phyloP scores from a whole-genome alignment of 2,329 filamentous ascomycete genomes.

The Elsinoe perseae region DNA sequence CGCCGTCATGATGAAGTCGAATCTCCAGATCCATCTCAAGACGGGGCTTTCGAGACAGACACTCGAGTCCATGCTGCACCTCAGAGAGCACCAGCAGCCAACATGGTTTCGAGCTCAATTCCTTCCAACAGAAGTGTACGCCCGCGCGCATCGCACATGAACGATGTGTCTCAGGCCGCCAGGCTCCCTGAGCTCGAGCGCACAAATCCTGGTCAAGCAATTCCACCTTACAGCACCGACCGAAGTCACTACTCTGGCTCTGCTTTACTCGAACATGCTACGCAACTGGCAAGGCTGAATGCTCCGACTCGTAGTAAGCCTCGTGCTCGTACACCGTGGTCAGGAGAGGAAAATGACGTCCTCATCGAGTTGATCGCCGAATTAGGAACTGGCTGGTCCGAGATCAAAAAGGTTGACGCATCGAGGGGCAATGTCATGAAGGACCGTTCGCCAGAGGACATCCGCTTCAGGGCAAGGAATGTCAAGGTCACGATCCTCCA shows the following conservation, averaged over 20 bases:
- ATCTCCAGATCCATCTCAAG: constrained; percentile 29
- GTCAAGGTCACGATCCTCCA: constrained; percentile 41
- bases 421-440: constrained; percentile 27
- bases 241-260: background rate
- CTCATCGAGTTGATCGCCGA: constrained; percentile 45
- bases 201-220: constrained; percentile 27
- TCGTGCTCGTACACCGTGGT: constrained; percentile 30
- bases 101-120: background rate
- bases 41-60: constrained; percentile 40
- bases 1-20: constrained; percentile 28
- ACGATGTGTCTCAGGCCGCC: background rate
- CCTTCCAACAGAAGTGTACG: background rate
- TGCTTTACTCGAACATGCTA: constrained; percentile 21
- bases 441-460: constrained; percentile 43
- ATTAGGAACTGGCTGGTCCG: constrained; percentile 40
- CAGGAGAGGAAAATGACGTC: constrained; percentile 29
- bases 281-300: constrained; percentile 28
- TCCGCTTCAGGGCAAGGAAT: constrained; percentile 43
- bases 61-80: constrained; percentile 27
- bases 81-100: constrained; percentile 8
- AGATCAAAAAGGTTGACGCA: constrained; percentile 34
- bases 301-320: constrained; percentile 26
- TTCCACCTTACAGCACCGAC: constrained; percentile 21
- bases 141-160: background rate
- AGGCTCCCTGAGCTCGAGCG: constrained; percentile 17